Base-by-base conservation (phyloP, 2,329 filamentous ascomycete species). In the Gnomoniopsis smithogilvyi region DNA sequence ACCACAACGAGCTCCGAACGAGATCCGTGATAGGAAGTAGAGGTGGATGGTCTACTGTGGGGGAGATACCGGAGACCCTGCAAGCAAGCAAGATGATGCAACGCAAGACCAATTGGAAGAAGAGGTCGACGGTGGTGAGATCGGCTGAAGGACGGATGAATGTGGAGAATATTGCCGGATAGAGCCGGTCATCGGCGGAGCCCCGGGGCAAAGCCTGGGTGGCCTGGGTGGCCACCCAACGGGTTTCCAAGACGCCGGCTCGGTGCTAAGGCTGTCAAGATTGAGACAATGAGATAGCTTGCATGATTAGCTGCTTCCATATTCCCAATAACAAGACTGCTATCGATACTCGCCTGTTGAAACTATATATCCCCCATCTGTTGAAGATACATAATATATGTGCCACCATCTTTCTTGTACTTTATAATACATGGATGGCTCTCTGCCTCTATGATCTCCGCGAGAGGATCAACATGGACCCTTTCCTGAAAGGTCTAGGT, bases 21-120 rank as follows among this genome's bases (percentile, higher is more conserved):
- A 53, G 33, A 26, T 36, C 51, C 51, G 50, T 43, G 56, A 58
- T 58, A 58, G 56, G 56, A 43, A 49, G 45, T 26, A 19, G 43
- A 12, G 15, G 24, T 15, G 36, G 54, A 38, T 21, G 41, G 34
- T 10, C 19, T 19, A 45, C 22, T 43, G 46, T 38, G 38, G 21
- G 51, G 30, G 19, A n/a, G 26, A 47, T 36, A 3, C 46, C 15
- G 21, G n/a, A 6, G n/a, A 45, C 24, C 4, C 19, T 33, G 17
- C 7, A 36, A 30, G 17, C 26, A 41, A 21, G 30, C 30, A 36
- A 17, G 54, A 19, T 22, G 36, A 56, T 45, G 34, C 33, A 34
- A 52, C 6, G 11, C 2, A 15, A 52, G 21, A 26, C 51, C 57
- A 59, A 59, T 59, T 46, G 56, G 34, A 51, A 17, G 43, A 38